Percentiles rank a stretch among this genome's conserved stretches.
These are phyloP conservation scores for Ilex paraguariensis DNA, from an alignment of 305 asterid genomes.

Conservation along the genomic window DNA sequence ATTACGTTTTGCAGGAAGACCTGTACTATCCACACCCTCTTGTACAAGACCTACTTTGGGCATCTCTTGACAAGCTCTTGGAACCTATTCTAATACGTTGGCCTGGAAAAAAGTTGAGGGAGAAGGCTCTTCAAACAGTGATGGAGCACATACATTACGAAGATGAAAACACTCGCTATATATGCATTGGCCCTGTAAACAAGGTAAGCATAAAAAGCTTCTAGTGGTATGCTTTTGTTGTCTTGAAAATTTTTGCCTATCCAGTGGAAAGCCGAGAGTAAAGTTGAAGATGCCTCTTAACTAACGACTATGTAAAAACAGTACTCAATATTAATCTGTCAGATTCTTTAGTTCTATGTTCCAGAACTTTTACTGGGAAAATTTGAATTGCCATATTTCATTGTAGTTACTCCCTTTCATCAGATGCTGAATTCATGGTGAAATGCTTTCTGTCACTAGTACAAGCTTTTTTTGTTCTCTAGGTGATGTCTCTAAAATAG, in stretches of 20 bases:
- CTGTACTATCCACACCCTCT: slow-evolving; percentile 97
- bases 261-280: slow-evolving; percentile 1
- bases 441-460: too few species aligned
- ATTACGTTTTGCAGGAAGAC: slow-evolving; percentile 70
- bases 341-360: too few species aligned
- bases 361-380: too few species aligned
- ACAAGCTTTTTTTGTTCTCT: too few species aligned
- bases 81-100: slow-evolving; percentile 89
- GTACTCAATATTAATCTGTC: too few species aligned
- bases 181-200: slow-evolving; percentile 98
- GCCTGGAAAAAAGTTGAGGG: slow-evolving; percentile 97
- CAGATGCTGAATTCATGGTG: too few species aligned
- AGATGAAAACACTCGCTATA: slow-evolving; percentile 95
- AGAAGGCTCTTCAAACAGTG: slow-evolving; percentile 59
- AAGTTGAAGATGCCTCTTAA: too few species aligned
- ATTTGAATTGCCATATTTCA: too few species aligned
- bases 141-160: slow-evolving; percentile 97
- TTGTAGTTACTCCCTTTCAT: too few species aligned
- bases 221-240: not conserved
- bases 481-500: too few species aligned
- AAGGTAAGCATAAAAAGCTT: slow-evolving; percentile 45
- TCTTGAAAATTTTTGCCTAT: too few species aligned
- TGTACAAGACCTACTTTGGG: slow-evolving; percentile 91
- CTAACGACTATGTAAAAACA: too few species aligned
- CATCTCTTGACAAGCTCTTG: slow-evolving; percentile 68